Percentiles rank a stretch among this genome's conserved stretches.
Conservation (phyloP, 495 filamentous ascomycete genomes). For the Jackrogersella multiformis region DNA sequence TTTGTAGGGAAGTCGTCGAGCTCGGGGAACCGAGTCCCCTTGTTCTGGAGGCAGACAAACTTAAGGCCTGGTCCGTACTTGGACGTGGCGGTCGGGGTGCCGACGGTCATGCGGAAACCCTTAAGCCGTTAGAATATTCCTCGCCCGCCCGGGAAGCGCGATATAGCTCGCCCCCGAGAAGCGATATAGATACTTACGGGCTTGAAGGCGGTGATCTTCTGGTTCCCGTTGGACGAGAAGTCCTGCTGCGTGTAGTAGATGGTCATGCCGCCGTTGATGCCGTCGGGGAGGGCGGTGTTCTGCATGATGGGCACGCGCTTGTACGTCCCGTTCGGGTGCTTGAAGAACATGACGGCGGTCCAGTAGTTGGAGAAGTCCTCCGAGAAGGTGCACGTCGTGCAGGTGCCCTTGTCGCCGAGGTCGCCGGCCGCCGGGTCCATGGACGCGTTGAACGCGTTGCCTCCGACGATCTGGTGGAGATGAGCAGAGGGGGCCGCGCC, state of each 20-base stretch:
- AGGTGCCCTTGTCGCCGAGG: constrained; percentile 51
- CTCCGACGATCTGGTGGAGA: constrained; percentile 62
- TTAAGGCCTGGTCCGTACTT: constrained; percentile 53
- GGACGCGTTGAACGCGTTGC: constrained; percentile 60
- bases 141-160: too few species aligned
- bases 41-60: constrained; percentile 59
- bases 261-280: constrained; percentile 63
- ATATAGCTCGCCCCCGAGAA: too few species aligned
- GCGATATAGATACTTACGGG: constrained; percentile 46
- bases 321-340: constrained; percentile 62
- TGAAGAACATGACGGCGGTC: constrained; percentile 64
- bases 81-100: constrained; percentile 50
- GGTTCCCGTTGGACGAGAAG: constrained; percentile 55
- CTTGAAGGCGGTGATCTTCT: constrained; percentile 61
- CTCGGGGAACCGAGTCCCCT: constrained; percentile 58
- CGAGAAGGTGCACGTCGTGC: constrained; percentile 58
- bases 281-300: constrained; percentile 57
- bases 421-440: constrained; percentile 54
- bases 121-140: constrained; percentile 21
- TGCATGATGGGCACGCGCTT: constrained; percentile 60
- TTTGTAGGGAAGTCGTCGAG: constrained; percentile 58
- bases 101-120: constrained; percentile 66
- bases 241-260: constrained; percentile 64
- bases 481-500: constrained; percentile 56
- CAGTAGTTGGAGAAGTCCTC: constrained; percentile 62